Conservation (phyloP, 2,329 filamentous ascomycete genomes). For the Epichloe bromicola region DNA sequence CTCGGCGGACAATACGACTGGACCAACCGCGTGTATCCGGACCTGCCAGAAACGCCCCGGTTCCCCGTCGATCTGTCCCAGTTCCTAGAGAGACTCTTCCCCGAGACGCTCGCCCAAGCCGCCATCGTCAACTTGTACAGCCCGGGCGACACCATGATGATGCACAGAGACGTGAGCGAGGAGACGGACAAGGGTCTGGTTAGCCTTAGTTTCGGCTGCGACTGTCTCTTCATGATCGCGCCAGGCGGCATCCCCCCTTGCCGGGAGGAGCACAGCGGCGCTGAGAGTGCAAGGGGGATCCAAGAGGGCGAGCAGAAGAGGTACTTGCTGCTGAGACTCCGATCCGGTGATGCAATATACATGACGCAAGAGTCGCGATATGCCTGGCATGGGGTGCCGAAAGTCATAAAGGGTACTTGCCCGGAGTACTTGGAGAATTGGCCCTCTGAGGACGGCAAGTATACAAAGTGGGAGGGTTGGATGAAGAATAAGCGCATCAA, state of each 20-base stretch:
- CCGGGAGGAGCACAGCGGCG: slow-evolving; percentile 11
- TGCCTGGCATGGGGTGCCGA: slow-evolving; percentile 92
- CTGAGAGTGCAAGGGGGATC: not conserved
- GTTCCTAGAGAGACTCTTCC: slow-evolving; percentile 60
- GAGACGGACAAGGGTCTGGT: slow-evolving; percentile 64
- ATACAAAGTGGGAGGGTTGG: slow-evolving; percentile 68
- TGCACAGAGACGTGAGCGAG: slow-evolving; percentile 91
- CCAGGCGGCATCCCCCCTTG: slow-evolving; percentile 28
- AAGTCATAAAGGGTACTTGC: slow-evolving; percentile 68
- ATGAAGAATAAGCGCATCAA: slow-evolving; percentile 82
- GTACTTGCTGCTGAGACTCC: slow-evolving; percentile 51
- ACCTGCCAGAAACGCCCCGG: slow-evolving; percentile 41
- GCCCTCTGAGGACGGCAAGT: slow-evolving; percentile 48
- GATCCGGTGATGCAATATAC: slow-evolving; percentile 79
- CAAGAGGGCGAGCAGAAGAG: slow-evolving; percentile 23
- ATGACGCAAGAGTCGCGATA: slow-evolving; percentile 75
- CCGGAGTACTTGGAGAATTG: slow-evolving; percentile 61
- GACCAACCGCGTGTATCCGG: slow-evolving; percentile 74
- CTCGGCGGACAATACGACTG: slow-evolving; percentile 95
- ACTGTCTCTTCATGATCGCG: slow-evolving; percentile 76
- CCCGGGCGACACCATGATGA: slow-evolving; percentile 78
- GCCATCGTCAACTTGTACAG: slow-evolving; percentile 92
- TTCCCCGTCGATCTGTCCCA: slow-evolving; percentile 64
- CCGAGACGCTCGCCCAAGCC: slow-evolving; percentile 66
- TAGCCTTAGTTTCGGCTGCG: slow-evolving; percentile 81